phyloP scores from a whole-genome alignment of 768 basidiomycete species.

The Auriscalpium orientale region DNA sequence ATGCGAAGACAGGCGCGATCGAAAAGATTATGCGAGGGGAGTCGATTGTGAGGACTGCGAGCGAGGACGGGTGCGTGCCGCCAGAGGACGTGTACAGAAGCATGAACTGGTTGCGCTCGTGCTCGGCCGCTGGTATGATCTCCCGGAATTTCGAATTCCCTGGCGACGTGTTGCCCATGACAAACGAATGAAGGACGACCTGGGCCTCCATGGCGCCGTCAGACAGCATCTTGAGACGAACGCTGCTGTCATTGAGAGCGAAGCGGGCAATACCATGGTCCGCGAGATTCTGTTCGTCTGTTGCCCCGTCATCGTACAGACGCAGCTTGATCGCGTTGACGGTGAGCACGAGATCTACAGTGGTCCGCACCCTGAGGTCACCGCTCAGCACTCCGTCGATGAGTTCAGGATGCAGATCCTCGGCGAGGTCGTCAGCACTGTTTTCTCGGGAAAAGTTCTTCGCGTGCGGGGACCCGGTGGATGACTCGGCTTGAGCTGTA shows the following conservation, averaged over 20 bases:
- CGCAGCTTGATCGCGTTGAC: slow-evolving; percentile 74
- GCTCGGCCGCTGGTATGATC: slow-evolving; percentile 87
- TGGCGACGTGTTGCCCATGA: slow-evolving; percentile 81
- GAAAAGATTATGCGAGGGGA: slow-evolving; percentile 91
- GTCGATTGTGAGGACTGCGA: slow-evolving; percentile 85
- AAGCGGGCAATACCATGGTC: slow-evolving; percentile 82
- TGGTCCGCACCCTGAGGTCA: slow-evolving; percentile 43
- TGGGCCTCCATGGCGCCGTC: slow-evolving; percentile 85
- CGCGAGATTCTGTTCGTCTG: slow-evolving; percentile 47
- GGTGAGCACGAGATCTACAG: slow-evolving; percentile 65
- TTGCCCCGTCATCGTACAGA: slow-evolving; percentile 68
- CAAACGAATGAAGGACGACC: slow-evolving; percentile 82
- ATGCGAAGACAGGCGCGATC: slow-evolving; percentile 80
- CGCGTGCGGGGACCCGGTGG: slow-evolving; percentile 11
- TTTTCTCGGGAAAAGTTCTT: slow-evolving; percentile 9
- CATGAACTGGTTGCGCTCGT: slow-evolving; percentile 90
- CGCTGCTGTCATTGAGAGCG: slow-evolving; percentile 68
- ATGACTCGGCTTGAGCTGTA: slow-evolving; percentile 22
- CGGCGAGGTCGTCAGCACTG: slow-evolving; percentile 7
- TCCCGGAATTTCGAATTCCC: slow-evolving; percentile 84
- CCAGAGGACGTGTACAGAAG: slow-evolving; percentile 77
- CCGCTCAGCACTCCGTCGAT: slow-evolving; percentile 20
- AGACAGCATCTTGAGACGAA: slow-evolving; percentile 75
- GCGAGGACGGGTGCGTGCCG: slow-evolving; percentile 43
- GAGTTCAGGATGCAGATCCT: slow-evolving; percentile 56